Evolutionary conservation across 441 rosid genomes (phyloP).

Genomic region (Pelargonium cotyledonis): DNA sequence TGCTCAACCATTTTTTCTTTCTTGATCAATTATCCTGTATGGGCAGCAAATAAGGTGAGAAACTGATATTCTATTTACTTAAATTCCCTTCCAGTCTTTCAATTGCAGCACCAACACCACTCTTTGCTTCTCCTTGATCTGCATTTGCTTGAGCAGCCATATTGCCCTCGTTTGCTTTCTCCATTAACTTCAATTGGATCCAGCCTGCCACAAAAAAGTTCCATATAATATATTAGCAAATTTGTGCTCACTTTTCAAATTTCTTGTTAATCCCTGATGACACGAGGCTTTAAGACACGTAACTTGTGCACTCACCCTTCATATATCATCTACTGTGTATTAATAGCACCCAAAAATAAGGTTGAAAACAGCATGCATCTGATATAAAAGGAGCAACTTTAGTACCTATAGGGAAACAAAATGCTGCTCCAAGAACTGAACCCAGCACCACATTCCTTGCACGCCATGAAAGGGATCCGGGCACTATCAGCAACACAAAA

Average conservation of each 20-base stretch:
- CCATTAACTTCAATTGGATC: conserved; percentile 77
- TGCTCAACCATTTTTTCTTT: neutral
- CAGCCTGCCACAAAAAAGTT: conserved; percentile 47
- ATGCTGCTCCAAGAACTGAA: conserved; percentile 73
- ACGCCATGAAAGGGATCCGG: conserved; percentile 86
- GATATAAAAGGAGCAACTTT: conserved; percentile 10
- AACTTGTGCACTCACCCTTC: too few relatives aligned
- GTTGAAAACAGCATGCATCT: neutral
- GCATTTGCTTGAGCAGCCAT: conserved; percentile 16
- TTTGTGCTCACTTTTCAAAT: neutral
- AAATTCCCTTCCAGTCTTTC: conserved; percentile 66
- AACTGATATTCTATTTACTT: conserved; percentile 31
- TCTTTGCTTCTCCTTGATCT: conserved; percentile 30
- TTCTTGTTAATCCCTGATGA: neutral
- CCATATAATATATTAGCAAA: conserved; percentile 6
- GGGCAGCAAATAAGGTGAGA: neutral
- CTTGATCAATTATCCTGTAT: neutral
- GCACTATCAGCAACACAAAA: conserved; percentile 45
- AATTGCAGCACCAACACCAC: conserved; percentile 75
- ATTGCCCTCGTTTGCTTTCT: conserved; percentile 73
- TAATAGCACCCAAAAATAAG: neutral
- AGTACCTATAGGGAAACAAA: conserved; percentile 84
- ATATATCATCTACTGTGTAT: too few relatives aligned
- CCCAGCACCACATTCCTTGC: conserved; percentile 77
- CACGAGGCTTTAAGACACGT: neutral